Evolutionary conservation across 805 yeast genomes (phyloP), one percentile per base, ranked within the genome.

Genomic region (Candida bentonensis): DNA sequence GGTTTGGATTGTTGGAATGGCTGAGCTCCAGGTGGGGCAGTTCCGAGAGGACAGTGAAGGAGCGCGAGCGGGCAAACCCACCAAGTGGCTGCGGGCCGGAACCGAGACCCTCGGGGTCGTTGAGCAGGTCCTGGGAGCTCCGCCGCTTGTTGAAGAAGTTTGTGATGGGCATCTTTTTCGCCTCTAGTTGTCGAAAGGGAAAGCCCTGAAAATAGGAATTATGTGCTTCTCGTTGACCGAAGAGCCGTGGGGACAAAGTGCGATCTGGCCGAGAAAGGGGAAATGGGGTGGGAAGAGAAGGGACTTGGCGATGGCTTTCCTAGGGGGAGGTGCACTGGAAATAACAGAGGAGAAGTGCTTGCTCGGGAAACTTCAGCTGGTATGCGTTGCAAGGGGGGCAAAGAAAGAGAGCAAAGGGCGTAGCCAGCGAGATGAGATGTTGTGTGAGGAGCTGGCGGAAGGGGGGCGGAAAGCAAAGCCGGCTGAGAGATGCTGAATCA

Each of bases 111-210:
- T 30, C 20, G 17, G 5, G 17, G 17, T 15, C 36, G 7, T 9
- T 15, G 36, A 30, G 36, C 36, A 30, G 36, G 36, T n/a, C 36
- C 36, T 30, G 36, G 20, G 36, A 30, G 20, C n/a, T 30, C 7
- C 36, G 11, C 17, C 36, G 36, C 20, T 30, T 30, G 13, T 9
- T 30, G 36, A 30, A 30, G 17, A 30, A 5, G 36, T 30, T 30
- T 25, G 27, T 25, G 27, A 13, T 25, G n/a, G 27, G 13, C 27
- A 25, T 13, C 27, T 25, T 13, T 25, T 9, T 25, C 27, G 27
- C 27, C 27, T 7, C 7, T 7, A 25, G 27, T 25, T 25, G 27
- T 13, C 7, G 13, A 25, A 13, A 13, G 27, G n/a, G n/a, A n/a
- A n/a, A n/a, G n/a, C n/a, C n/a, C n/a, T n/a, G n/a, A n/a, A n/a